A percentile compares a stretch with the other conserved stretches of the same genome.
phyloP scores from a whole-genome alignment of 768 basidiomycete species.

The Boletus vinaceobasis region DNA sequence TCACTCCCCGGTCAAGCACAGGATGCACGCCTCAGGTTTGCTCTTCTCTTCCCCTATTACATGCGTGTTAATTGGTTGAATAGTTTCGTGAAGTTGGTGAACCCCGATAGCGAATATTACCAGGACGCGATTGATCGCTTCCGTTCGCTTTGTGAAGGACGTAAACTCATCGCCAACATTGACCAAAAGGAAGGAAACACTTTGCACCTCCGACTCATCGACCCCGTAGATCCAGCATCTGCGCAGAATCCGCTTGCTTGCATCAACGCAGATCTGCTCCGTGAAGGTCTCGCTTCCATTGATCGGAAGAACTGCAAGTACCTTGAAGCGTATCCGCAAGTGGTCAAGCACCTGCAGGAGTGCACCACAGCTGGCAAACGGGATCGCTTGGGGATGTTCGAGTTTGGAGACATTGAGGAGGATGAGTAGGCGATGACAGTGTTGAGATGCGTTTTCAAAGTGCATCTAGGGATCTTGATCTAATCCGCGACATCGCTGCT shows the following conservation, averaged over 20 bases:
- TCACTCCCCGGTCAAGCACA: constrained; percentile 89
- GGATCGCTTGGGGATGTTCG: constrained; percentile 79
- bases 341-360: constrained; percentile 62
- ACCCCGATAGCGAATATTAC: constrained; percentile 82
- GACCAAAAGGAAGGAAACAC: constrained; percentile 78
- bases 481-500: constrained; percentile 5
- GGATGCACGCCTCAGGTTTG: constrained; percentile 84
- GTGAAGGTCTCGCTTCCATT: constrained; percentile 80
- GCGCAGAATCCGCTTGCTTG: constrained; percentile 68
- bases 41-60: background rate
- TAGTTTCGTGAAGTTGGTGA: constrained; percentile 85
- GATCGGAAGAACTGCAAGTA: constrained; percentile 80
- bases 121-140: constrained; percentile 84
- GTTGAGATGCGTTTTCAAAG: constrained; percentile 15
- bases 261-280: constrained; percentile 85
- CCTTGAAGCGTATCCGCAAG: constrained; percentile 61
- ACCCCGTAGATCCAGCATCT: constrained; percentile 71
- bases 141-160: constrained; percentile 82
- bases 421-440: constrained; percentile 46
- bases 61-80: constrained; percentile 1
- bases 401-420: constrained; percentile 89
- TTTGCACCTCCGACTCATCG: constrained; percentile 89
- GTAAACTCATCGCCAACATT: constrained; percentile 93
- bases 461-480: constrained; percentile 14
- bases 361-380: constrained; percentile 64